phyloP scores from a whole-genome alignment of 2,329 filamentous ascomycete genomes.

The Massarina eburnea region DNA sequence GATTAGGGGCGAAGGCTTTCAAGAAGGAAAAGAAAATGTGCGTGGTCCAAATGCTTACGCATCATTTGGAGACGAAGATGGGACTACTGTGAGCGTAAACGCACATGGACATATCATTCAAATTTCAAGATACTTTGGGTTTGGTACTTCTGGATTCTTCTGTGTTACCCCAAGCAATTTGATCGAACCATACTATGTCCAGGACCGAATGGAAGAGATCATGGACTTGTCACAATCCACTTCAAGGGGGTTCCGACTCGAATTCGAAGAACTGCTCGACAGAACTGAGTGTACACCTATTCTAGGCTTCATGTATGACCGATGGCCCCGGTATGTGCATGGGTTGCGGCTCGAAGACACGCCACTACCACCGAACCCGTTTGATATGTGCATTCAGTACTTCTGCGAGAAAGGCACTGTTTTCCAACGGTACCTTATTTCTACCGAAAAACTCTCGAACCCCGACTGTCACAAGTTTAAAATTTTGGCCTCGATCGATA shows the following conservation, averaged over 20 bases:
- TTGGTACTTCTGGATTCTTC: slow-evolving; percentile 5
- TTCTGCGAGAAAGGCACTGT: neutral
- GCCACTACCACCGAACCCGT: too few relatives aligned
- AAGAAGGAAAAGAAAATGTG: too few relatives aligned
- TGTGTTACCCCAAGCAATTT: too few relatives aligned
- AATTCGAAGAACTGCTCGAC: neutral
- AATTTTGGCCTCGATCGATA: too few relatives aligned
- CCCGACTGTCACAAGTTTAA: too few relatives aligned
- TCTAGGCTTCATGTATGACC: slow-evolving; percentile 3
- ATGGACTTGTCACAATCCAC: neutral
- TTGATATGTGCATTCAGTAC: neutral
- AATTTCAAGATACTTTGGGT: slow-evolving; percentile 5
- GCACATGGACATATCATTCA: slow-evolving; percentile 4
- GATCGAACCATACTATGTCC: slow-evolving; percentile 3
- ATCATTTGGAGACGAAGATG: slow-evolving; percentile 5
- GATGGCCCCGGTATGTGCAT: slow-evolving; percentile 3
- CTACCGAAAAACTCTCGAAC: neutral
- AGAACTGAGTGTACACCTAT: neutral
- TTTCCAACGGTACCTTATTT: slow-evolving; percentile 1
- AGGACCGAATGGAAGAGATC: neutral
- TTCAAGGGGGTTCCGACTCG: neutral
- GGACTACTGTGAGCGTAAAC: slow-evolving; percentile 6
- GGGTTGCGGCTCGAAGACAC: neutral
- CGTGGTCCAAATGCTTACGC: too few relatives aligned
- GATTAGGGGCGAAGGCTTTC: too few relatives aligned